Conservation (phyloP, 164 flowering plant species). For the Cinnamomum micranthum region DNA sequence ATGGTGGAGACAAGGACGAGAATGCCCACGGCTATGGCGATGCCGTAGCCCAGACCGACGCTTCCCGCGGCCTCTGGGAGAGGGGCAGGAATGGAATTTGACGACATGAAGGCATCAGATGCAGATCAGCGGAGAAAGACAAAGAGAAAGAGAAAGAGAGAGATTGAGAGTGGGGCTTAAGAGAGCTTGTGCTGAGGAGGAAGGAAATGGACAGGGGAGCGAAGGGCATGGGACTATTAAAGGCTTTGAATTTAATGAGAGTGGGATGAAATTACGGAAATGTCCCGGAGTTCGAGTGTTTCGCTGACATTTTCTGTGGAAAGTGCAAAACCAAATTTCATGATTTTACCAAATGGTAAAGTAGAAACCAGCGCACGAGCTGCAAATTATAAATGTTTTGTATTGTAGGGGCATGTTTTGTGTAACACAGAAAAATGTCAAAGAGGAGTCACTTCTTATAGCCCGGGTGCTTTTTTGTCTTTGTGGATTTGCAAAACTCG, state of each 20-base stretch:
- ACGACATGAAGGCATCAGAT: constrained; percentile 12
- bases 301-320: too few species aligned
- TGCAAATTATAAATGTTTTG: too few species aligned
- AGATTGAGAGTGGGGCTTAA: constrained; percentile 5
- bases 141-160: constrained; percentile 3
- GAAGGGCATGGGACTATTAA: constrained; percentile 6
- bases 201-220: background rate
- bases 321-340: too few species aligned
- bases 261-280: background rate
- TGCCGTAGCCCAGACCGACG: constrained; percentile 53
- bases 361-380: too few species aligned
- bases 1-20: constrained; percentile 56
- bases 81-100: constrained; percentile 5
- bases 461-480: too few species aligned
- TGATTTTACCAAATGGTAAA: too few species aligned
- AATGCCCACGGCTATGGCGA: constrained; percentile 53
- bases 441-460: too few species aligned
- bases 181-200: background rate
- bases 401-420: too few species aligned
- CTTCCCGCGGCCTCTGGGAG: constrained; percentile 26
- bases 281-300: too few species aligned
- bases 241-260: constrained; percentile 4
- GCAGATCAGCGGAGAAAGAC: constrained; percentile 1
- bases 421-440: too few species aligned
- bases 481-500: too few species aligned